Evolutionary conservation across 1,284 basidiomycete species (phyloP), one percentile per base, ranked within the genome.

Genomic region (Puccinia triticina): DNA sequence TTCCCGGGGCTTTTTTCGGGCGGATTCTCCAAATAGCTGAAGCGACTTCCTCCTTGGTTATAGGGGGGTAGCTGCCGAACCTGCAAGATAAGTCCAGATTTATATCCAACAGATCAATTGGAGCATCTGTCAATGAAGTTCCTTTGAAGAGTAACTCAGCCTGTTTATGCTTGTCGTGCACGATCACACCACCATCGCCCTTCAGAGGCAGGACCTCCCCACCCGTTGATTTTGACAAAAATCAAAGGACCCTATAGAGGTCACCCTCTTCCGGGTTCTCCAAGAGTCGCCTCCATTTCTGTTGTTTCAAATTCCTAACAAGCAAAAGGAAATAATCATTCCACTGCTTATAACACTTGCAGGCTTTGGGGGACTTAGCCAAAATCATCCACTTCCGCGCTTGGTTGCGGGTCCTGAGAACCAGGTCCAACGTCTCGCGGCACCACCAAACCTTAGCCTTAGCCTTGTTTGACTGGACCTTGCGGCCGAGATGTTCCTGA

Each of bases 401-500:
- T 3, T 53, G 29, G 26, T 76, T 59, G 2, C 32, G 26, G 3
- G 29, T 55, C 32, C 32, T 48, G 21, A 74, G 1, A 1, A 74
- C 29, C 21, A 32, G 73, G 18, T 76, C 55, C 14, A 76, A 48
- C 16, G 37, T 40, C 34, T 21, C 34, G 53, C 59, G 59, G 26
- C 53, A 48, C 73, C 73, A 76, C 73, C 73, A 76, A 18, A 29
- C 8, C 40, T 59, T 76, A 7, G n/a, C 50, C 55, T 59, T 57
- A 29, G 5, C 3, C 0, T 12, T 10, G n/a, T 73, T 48, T 21
- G 73, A 53, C 2, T 21, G 26, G 1, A 76, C 73, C 37, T 26
- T 57, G 16, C 21, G 26, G 8, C 53, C 73, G 4, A 64, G 4
- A 3, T 3, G 11, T 2, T 64, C 59, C 59, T 64, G 59, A 5